These are phyloP conservation scores for Leccinum uliginosum DNA, from an alignment of 768 basidiomycete genomes.

Conservation along the genomic window DNA sequence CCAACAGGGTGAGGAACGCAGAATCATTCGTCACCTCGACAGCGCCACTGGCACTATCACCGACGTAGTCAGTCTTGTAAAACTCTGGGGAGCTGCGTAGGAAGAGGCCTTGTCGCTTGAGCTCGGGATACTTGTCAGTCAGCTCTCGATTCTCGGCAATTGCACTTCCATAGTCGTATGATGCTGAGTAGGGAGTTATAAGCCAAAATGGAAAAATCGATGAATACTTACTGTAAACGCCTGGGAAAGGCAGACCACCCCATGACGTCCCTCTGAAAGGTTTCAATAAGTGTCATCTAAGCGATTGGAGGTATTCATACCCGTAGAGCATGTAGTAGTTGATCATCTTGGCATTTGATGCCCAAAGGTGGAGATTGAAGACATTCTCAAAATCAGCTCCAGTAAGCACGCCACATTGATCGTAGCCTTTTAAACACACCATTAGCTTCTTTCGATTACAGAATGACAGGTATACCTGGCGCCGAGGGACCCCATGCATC, in stretches of 20 bases:
- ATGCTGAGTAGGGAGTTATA: constrained; percentile 30
- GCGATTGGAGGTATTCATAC: constrained; percentile 31
- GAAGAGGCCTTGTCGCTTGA: constrained; percentile 77
- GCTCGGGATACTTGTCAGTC: constrained; percentile 66
- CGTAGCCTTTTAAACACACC: constrained; percentile 44
- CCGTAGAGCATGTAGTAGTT: constrained; percentile 86
- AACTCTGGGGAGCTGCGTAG: constrained; percentile 75
- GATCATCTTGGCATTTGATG: constrained; percentile 75
- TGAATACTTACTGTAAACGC: constrained; percentile 50
- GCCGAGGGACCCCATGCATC: constrained; percentile 79
- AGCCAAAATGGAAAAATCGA: not conserved
- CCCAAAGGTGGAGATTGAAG: constrained; percentile 75
- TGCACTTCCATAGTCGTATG: constrained; percentile 79
- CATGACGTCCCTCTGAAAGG: constrained; percentile 72
- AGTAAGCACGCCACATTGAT: constrained; percentile 59
- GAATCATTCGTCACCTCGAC: constrained; percentile 40
- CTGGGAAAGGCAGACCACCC: constrained; percentile 77
- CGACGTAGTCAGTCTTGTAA: constrained; percentile 74
- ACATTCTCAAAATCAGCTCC: constrained; percentile 74
- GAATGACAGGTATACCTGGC: constrained; percentile 40
- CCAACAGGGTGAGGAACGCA: constrained; percentile 57
- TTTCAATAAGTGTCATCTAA: not conserved
- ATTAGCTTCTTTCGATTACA: constrained; percentile 1
- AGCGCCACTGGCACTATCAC: constrained; percentile 51
- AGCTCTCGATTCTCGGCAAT: constrained; percentile 66